Conservation (phyloP, 441 rosid species). For the Pelargonium fulgidum region DNA sequence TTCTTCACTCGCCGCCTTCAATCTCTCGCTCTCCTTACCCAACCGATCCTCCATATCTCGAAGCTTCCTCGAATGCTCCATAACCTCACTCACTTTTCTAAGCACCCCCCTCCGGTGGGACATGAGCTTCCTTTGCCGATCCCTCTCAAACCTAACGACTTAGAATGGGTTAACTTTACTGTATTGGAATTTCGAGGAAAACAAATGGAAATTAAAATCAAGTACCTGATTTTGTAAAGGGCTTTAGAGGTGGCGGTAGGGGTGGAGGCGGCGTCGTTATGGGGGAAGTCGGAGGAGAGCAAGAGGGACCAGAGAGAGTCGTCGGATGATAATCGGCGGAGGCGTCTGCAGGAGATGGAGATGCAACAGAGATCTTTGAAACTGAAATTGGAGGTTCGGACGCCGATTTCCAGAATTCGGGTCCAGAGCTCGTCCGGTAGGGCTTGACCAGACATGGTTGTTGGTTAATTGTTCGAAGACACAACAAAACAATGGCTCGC, state of each 20-base stretch:
- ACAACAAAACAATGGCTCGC: background rate
- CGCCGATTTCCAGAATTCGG: slow-evolving; percentile 52
- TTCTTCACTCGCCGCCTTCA: slow-evolving; percentile 35
- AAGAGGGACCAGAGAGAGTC: slow-evolving; percentile 58
- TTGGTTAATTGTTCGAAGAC: background rate
- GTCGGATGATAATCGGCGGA: slow-evolving; percentile 54
- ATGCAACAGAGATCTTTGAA: slow-evolving; percentile 65
- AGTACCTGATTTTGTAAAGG: slow-evolving; percentile 46
- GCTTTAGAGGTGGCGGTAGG: slow-evolving; percentile 30
- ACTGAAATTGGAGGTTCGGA: slow-evolving; percentile 29
- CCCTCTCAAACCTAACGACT: slow-evolving; percentile 58
- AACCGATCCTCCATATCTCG: slow-evolving; percentile 41
- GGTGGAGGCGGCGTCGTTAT: slow-evolving; percentile 23
- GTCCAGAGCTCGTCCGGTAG: slow-evolving; percentile 82
- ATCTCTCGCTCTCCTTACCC: slow-evolving; percentile 41
- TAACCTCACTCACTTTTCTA: slow-evolving; percentile 61
- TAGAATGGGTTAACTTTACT: background rate
- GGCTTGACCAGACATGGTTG: slow-evolving; percentile 25
- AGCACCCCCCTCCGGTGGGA: slow-evolving; percentile 50
- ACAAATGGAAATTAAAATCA: background rate
- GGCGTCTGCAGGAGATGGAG: slow-evolving; percentile 74
- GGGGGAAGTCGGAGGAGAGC: slow-evolving; percentile 49
- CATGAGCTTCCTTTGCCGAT: slow-evolving; percentile 46
- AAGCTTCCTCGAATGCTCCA: slow-evolving; percentile 46
- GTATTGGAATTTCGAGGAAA: background rate